A percentile compares a stretch with the other conserved stretches of the same genome.
Evolutionary conservation across 495 filamentous ascomycete species (phyloP).

Genomic region (Penicillium fimorum): DNA sequence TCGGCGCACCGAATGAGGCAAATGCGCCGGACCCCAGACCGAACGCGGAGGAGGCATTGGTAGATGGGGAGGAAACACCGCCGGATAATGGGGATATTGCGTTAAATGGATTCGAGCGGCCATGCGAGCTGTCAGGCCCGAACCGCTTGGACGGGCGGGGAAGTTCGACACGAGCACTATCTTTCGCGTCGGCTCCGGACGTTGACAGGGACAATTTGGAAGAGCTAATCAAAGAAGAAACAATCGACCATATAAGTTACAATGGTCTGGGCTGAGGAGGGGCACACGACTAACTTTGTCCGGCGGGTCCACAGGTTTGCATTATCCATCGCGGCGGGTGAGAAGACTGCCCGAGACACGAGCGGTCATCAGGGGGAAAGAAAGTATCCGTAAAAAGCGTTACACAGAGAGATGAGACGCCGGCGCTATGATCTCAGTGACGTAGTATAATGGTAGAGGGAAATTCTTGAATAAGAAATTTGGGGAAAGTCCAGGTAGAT

Average conservation of each 20-base stretch:
- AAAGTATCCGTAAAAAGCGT: slow-evolving; percentile 21
- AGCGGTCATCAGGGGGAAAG: slow-evolving; percentile 42
- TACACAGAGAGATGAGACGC: slow-evolving; percentile 20
- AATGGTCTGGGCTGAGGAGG: slow-evolving; percentile 8
- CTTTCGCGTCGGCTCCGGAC: slow-evolving; percentile 58
- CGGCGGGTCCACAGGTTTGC: slow-evolving; percentile 86
- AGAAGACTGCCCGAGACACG: slow-evolving; percentile 41
- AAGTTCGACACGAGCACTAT: slow-evolving; percentile 59
- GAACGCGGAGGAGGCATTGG: slow-evolving; percentile 87
- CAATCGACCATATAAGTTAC: slow-evolving; percentile 6
- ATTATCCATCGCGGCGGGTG: slow-evolving; percentile 57
- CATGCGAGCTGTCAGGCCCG: slow-evolving; percentile 74
- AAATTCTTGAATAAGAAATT: slow-evolving; percentile 5
- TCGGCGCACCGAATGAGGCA: slow-evolving; percentile 92
- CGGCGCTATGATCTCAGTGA: slow-evolving; percentile 10
- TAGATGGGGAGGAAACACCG: slow-evolving; percentile 78
- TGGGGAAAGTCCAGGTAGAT: background rate
- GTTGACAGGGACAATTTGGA: slow-evolving; percentile 91
- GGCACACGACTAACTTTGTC: slow-evolving; percentile 66
- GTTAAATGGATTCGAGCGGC: slow-evolving; percentile 84
- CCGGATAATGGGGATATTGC: slow-evolving; percentile 68
- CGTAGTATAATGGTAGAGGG: slow-evolving; percentile 8
- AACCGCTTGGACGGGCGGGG: slow-evolving; percentile 73
- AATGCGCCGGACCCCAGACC: slow-evolving; percentile 93
- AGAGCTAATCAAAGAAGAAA: slow-evolving; percentile 48